phyloP scores from a whole-genome alignment of 1,284 basidiomycete genomes.

The Veloboletus limbatus region DNA sequence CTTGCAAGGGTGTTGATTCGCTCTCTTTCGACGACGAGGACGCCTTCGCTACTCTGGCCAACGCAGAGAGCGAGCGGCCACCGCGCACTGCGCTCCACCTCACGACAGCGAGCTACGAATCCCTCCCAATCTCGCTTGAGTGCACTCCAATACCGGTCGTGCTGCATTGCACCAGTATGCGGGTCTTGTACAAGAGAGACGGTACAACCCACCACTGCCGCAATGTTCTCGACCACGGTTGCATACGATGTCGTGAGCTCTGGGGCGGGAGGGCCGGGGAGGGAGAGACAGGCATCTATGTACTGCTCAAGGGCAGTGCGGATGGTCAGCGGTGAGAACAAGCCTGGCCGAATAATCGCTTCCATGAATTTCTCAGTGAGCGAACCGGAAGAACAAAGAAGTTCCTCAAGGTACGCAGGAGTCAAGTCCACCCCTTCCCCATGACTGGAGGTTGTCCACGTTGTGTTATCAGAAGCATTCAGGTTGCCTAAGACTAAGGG shows the following conservation, averaged over 20 bases:
- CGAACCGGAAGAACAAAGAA: constrained; percentile 69
- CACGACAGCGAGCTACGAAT: constrained; percentile 83
- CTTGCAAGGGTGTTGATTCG: constrained; percentile 62
- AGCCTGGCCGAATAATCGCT: constrained; percentile 80
- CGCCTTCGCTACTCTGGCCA: constrained; percentile 45
- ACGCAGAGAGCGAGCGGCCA: constrained; percentile 75
- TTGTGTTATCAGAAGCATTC: constrained; percentile 31
- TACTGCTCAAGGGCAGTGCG: constrained; percentile 81
- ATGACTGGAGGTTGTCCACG: constrained; percentile 57
- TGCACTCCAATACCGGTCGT: constrained; percentile 78
- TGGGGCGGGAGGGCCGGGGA: constrained; percentile 52
- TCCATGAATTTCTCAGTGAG: constrained; percentile 77
- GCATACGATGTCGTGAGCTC: constrained; percentile 61
- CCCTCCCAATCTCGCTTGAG: constrained; percentile 92
- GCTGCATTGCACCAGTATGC: constrained; percentile 74
- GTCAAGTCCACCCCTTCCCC: constrained; percentile 73
- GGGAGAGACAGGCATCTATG: constrained; percentile 63
- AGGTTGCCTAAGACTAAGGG: constrained; percentile 41
- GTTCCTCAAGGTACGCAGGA: constrained; percentile 83
- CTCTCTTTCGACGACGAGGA: constrained; percentile 76
- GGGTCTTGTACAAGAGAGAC: constrained; percentile 71
- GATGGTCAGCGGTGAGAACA: constrained; percentile 82
- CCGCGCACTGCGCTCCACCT: constrained; percentile 80
- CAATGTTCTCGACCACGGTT: constrained; percentile 73
- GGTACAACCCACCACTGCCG: constrained; percentile 83